These are phyloP conservation scores for Nemania bipapillata DNA, from an alignment of 2,329 filamentous ascomycete species.

Conservation along the genomic window DNA sequence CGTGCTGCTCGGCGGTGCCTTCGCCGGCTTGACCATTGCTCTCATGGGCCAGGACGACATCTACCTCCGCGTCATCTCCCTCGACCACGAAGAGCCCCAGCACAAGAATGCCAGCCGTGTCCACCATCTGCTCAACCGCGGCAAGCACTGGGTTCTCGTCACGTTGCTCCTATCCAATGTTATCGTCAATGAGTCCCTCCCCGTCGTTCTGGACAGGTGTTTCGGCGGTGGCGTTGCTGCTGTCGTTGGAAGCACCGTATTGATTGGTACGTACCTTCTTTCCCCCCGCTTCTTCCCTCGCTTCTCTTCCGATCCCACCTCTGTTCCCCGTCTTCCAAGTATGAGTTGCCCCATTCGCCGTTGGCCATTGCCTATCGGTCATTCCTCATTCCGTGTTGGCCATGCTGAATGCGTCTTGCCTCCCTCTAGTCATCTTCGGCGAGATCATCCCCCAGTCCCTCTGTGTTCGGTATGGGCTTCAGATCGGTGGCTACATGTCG, in stretches of 20 bases:
- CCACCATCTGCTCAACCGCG: conserved; percentile 79
- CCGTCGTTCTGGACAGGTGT: conserved; percentile 92
- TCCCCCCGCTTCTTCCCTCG: not conserved
- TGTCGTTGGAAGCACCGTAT: conserved; percentile 88
- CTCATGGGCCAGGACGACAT: conserved; percentile 86
- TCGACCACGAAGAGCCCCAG: conserved; percentile 85
- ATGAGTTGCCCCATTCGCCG: too few species aligned
- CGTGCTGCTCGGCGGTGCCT: conserved; percentile 88
- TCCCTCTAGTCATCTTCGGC: conserved; percentile 87
- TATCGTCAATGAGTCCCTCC: conserved; percentile 95
- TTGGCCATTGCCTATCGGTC: too few species aligned
- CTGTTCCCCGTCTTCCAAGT: not conserved
- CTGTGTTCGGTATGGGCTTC: conserved; percentile 93
- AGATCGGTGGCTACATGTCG: conserved; percentile 93
- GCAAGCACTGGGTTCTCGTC: conserved; percentile 98
- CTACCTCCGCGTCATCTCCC: conserved; percentile 92
- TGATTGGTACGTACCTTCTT: conserved; percentile 86
- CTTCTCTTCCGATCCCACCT: not conserved
- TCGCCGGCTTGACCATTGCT: conserved; percentile 92
- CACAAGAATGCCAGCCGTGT: conserved; percentile 86
- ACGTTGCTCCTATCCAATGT: conserved; percentile 94
- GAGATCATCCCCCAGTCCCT: conserved; percentile 96
- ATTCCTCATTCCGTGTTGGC: not conserved
- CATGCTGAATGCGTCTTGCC: conserved; percentile 41
- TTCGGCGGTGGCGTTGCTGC: conserved; percentile 94